Conservation (phyloP, 441 rosid species). For the Biscutella laevigata region DNA sequence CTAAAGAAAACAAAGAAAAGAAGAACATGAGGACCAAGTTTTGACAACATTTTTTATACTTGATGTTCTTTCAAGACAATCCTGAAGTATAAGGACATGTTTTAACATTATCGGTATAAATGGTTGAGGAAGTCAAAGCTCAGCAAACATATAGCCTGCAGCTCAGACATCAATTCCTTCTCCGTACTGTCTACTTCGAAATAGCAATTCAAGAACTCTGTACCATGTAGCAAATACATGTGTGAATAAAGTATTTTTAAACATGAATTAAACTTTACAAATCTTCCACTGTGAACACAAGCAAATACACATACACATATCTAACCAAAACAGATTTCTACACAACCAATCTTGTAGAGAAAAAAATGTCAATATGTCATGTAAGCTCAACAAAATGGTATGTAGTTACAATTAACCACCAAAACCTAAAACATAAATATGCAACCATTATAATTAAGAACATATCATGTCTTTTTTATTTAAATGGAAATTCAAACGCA, state of each 20-base stretch:
- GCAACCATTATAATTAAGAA: neutral
- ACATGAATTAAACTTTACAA: neutral
- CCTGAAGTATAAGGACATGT: neutral
- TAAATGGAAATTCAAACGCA: neutral
- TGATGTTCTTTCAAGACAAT: too few relatives aligned
- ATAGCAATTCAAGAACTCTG: constrained; percentile 46
- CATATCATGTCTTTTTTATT: neutral
- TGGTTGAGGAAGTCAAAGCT: constrained; percentile 43
- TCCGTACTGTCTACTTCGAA: constrained; percentile 44
- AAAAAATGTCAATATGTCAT: neutral
- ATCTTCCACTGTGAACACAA: neutral
- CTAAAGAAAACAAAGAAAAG: too few relatives aligned
- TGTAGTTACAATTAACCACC: neutral
- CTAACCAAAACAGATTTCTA: neutral
- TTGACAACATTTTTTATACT: too few relatives aligned
- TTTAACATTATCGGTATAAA: constrained; percentile 32
- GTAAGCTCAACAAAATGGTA: neutral
- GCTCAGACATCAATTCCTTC: constrained; percentile 53
- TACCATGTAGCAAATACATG: constrained; percentile 53
- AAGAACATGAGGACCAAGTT: too few relatives aligned
- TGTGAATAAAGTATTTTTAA: neutral
- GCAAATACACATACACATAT: neutral
- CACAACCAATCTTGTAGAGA: neutral
- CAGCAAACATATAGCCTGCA: constrained; percentile 49
- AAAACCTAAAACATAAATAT: neutral